Evolutionary conservation across 768 basidiomycete species (phyloP).

Genomic region (Tylopilus plumbeoviolaceoides): DNA sequence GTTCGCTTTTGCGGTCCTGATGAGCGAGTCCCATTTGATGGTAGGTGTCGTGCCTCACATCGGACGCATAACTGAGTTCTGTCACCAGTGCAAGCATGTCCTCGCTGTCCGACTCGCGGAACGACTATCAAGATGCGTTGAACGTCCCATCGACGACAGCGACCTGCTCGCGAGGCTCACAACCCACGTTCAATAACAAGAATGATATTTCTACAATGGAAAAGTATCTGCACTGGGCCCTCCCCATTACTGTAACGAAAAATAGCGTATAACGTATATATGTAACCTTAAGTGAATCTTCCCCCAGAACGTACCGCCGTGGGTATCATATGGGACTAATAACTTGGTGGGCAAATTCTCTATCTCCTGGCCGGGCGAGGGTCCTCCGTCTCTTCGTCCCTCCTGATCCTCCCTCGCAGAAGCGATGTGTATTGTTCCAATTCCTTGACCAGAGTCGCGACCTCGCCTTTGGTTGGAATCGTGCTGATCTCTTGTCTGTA

Average conservation of each 20-base stretch:
- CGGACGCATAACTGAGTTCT: neutral
- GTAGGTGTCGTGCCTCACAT: conserved; percentile 32
- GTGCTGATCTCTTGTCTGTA: neutral
- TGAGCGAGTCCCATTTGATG: conserved; percentile 59
- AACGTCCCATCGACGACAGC: conserved; percentile 43
- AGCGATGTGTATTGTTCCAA: conserved; percentile 58
- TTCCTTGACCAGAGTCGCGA: conserved; percentile 46
- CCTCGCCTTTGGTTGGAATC: conserved; percentile 30
- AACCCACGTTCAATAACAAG: conserved; percentile 12
- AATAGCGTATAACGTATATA: conserved; percentile 25
- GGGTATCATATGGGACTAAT: neutral
- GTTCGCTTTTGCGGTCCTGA: conserved; percentile 60
- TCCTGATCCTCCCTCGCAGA: conserved; percentile 52
- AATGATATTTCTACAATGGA: conserved; percentile 1
- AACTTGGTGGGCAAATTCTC: conserved; percentile 5
- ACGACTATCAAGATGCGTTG: conserved; percentile 46
- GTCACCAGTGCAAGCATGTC: conserved; percentile 73
- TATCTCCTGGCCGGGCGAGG: conserved; percentile 2
- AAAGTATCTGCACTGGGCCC: conserved; percentile 9
- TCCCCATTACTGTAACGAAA: conserved; percentile 18
- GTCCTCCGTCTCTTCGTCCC: conserved; percentile 26
- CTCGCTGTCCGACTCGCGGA: conserved; percentile 62
- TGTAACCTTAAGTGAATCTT: neutral
- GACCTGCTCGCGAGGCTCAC: conserved; percentile 40
- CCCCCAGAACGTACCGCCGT: conserved; percentile 9